These are phyloP conservation scores for Scheffersomyces parashehatae DNA, from an alignment of 1,139 yeast species.

Conservation along the genomic window DNA sequence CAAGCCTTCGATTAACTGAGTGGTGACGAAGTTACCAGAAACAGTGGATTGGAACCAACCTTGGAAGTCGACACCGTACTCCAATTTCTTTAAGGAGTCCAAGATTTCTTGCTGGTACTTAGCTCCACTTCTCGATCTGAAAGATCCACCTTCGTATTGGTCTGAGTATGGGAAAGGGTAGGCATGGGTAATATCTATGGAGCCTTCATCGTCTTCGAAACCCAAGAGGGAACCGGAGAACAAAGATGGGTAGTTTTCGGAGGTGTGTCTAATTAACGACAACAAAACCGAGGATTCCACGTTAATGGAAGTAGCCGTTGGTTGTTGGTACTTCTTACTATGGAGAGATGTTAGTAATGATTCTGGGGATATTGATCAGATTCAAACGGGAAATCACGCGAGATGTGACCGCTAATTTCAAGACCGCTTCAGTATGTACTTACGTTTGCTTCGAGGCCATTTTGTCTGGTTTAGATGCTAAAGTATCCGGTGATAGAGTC, in stretches of 20 bases:
- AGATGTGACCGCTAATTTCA: neutral
- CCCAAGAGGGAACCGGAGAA: slow-evolving; percentile 81
- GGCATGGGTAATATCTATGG: slow-evolving; percentile 58
- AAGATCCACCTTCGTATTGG: slow-evolving; percentile 56
- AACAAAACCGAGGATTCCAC: slow-evolving; percentile 64
- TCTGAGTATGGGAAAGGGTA: slow-evolving; percentile 63
- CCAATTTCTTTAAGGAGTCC: slow-evolving; percentile 60
- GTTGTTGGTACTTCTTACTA: slow-evolving; percentile 33
- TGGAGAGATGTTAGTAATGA: neutral
- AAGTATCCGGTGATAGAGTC: neutral
- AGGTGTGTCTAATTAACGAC: slow-evolving; percentile 71
- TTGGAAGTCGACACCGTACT: slow-evolving; percentile 69
- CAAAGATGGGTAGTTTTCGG: slow-evolving; percentile 65
- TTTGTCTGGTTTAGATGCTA: slow-evolving; percentile 5
- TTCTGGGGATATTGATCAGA: neutral
- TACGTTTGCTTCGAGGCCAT: slow-evolving; percentile 29
- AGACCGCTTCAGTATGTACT: slow-evolving; percentile 11
- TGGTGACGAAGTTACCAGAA: slow-evolving; percentile 70
- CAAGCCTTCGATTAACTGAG: slow-evolving; percentile 65
- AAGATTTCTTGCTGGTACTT: slow-evolving; percentile 73
- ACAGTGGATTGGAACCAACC: slow-evolving; percentile 82
- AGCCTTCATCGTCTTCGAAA: slow-evolving; percentile 59
- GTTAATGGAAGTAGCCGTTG: slow-evolving; percentile 47
- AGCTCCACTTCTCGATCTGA: slow-evolving; percentile 59
- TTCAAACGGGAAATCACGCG: neutral